Conservation (phyloP, 1,139 yeast genomes). For the Williopsis jadinii region DNA sequence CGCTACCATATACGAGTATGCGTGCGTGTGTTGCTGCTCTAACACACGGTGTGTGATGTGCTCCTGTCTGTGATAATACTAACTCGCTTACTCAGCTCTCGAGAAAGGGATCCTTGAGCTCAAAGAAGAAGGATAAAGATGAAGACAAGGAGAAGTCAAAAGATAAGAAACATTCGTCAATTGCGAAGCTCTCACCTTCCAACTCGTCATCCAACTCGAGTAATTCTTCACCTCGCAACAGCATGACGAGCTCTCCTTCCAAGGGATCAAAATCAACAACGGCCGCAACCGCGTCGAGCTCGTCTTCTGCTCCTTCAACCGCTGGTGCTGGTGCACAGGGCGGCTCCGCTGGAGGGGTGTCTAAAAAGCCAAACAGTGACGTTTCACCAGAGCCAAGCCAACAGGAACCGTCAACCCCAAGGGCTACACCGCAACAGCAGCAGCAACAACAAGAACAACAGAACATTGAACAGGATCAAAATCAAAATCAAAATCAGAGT, state of each 20-base stretch:
- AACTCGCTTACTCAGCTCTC: constrained; percentile 17
- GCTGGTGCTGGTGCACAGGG: background rate
- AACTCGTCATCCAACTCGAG: constrained; percentile 12
- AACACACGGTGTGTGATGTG: no score
- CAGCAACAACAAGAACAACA: constrained; percentile 8
- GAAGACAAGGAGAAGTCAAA: constrained; percentile 13
- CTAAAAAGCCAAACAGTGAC: background rate
- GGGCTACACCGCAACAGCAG: constrained; percentile 2
- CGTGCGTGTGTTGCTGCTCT: no score
- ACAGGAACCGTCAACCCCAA: background rate
- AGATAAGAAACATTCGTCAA: constrained; percentile 9
- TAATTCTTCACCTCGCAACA: constrained; percentile 16
- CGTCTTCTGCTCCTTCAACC: background rate
- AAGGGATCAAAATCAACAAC: constrained; percentile 6
- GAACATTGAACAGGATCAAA: background rate
- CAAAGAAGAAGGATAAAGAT: constrained; percentile 20
- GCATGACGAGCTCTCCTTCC: constrained; percentile 10
- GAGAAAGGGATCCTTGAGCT: constrained; percentile 19
- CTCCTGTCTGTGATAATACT: constrained; percentile 1
- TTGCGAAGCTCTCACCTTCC: constrained; percentile 6
- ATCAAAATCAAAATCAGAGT: background rate
- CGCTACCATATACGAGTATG: no score
- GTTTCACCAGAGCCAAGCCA: background rate
- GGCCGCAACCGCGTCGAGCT: constrained; percentile 2
- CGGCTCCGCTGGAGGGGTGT: background rate